These are phyloP conservation scores for Hypomontagnella submonticulosa DNA, from an alignment of 495 filamentous ascomycete genomes.

Conservation along the genomic window DNA sequence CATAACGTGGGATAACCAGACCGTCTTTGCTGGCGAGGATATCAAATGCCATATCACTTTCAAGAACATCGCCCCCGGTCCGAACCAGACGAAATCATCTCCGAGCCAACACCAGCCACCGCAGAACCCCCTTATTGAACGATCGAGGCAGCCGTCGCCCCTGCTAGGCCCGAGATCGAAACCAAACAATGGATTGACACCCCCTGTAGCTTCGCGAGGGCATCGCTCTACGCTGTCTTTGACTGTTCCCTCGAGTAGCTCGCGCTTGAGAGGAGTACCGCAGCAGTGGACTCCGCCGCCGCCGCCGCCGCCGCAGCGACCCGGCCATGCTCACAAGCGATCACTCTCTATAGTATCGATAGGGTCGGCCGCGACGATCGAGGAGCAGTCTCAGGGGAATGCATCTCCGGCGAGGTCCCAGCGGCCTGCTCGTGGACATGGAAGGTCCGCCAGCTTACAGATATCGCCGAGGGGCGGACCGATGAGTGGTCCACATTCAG, in stretches of 20 bases:
- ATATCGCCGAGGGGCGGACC: constrained; percentile 67
- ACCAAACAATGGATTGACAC: constrained; percentile 50
- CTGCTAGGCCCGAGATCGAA: constrained; percentile 50
- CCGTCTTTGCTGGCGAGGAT: constrained; percentile 94
- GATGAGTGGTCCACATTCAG: constrained; percentile 50
- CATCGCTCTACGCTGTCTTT: constrained; percentile 69
- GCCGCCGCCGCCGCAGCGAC: constrained; percentile 41
- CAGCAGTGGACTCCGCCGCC: constrained; percentile 45
- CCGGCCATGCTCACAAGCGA: constrained; percentile 65
- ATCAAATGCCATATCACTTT: constrained; percentile 96
- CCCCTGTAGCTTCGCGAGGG: constrained; percentile 56
- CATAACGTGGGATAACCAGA: constrained; percentile 89
- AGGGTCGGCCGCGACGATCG: constrained; percentile 70
- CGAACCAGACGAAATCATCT: constrained; percentile 40
- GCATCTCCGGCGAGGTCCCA: constrained; percentile 48
- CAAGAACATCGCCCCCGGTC: constrained; percentile 77
- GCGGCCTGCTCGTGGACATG: constrained; percentile 71
- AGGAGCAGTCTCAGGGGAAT: constrained; percentile 49
- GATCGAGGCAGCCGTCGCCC: constrained; percentile 56
- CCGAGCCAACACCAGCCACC: constrained; percentile 52
- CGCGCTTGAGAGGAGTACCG: constrained; percentile 49
- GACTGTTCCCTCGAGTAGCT: constrained; percentile 60
- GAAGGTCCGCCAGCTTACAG: constrained; percentile 85
- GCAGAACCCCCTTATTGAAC: constrained; percentile 48
- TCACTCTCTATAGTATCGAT: constrained; percentile 97